Evolutionary conservation across 2,329 filamentous ascomycete species (phyloP).

Genomic region (Metarhizium album): DNA sequence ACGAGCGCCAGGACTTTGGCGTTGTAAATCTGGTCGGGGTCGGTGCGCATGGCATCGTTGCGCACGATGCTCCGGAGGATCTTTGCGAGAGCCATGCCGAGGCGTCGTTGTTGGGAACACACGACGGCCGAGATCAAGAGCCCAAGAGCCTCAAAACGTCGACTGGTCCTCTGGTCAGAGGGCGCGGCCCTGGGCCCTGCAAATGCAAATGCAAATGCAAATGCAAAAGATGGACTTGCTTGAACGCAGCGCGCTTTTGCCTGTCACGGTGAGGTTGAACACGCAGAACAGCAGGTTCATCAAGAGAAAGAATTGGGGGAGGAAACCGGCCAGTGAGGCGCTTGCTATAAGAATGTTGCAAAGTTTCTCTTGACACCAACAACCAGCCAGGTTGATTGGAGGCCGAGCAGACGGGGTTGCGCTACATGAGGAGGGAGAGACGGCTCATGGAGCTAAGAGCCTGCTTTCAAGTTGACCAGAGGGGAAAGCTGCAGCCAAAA

Average conservation of each 20-base stretch:
- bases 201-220: too few relatives aligned
- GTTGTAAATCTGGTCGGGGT: constrained; percentile 58
- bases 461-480: not conserved
- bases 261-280: not conserved
- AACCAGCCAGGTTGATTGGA: not conserved
- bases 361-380: not conserved
- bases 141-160: too few relatives aligned
- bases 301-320: too few relatives aligned
- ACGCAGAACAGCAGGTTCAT: too few relatives aligned
- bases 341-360: not conserved
- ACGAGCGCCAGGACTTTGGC: constrained; percentile 57
- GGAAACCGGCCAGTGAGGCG: not conserved
- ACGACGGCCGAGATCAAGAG: too few relatives aligned
- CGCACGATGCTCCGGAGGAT: constrained; percentile 47
- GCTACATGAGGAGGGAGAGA: not conserved
- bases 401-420: not conserved
- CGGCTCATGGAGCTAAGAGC: not conserved
- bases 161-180: too few relatives aligned
- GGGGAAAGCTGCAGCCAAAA: too few relatives aligned
- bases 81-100: constrained; percentile 28
- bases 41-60: constrained; percentile 60
- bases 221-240: too few relatives aligned
- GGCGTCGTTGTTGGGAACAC: not conserved
- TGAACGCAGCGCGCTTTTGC: too few relatives aligned
- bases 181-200: too few relatives aligned